A percentile compares a stretch with the other conserved stretches of the same genome.
Evolutionary conservation across 2,329 filamentous ascomycete genomes (phyloP).

Genomic region (Cucurbitaria berberidis): DNA sequence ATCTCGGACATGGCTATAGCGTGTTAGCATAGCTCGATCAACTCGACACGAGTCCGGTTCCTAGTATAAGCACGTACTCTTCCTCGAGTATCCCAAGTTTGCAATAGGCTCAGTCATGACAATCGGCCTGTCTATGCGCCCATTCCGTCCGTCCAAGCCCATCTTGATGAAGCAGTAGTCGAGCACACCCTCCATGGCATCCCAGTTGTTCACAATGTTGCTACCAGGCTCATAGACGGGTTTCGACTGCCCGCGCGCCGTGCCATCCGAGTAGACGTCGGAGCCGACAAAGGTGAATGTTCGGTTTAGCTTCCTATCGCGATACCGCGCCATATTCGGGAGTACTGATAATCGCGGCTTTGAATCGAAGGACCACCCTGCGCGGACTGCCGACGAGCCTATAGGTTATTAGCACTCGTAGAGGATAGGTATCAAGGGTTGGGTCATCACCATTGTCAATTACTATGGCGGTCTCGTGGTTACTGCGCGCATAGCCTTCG

Average conservation of each 20-base stretch:
- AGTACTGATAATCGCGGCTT: conserved; percentile 80
- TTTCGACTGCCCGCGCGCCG: conserved; percentile 86
- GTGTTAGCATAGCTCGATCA: conserved; percentile 30
- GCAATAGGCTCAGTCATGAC: conserved; percentile 96
- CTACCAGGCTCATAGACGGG: conserved; percentile 90
- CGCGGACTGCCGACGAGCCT: conserved; percentile 89
- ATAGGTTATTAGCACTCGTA: conserved; percentile 20
- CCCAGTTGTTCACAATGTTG: conserved; percentile 95
- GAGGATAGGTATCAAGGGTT: conserved; percentile 1
- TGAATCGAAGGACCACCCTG: conserved; percentile 93
- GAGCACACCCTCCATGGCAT: conserved; percentile 91
- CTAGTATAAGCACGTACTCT: conserved; percentile 65
- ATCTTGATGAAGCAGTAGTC: conserved; percentile 96
- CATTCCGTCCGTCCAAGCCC: conserved; percentile 77
- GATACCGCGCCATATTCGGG: conserved; percentile 92
- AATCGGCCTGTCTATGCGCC: conserved; percentile 80
- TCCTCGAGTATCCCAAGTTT: conserved; percentile 85
- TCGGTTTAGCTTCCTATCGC: conserved; percentile 90
- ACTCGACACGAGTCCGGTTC: background rate
- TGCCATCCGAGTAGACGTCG: conserved; percentile 94
- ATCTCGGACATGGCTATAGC: conserved; percentile 90
- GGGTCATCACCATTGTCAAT: conserved; percentile 85
- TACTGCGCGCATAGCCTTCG: conserved; percentile 75
- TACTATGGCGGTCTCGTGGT: conserved; percentile 74
- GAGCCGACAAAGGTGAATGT: conserved; percentile 91